Evolutionary conservation across 257 asterid species (phyloP), one percentile per base, ranked within the genome.

Genomic region (Rauvolfia tetraphylla): DNA sequence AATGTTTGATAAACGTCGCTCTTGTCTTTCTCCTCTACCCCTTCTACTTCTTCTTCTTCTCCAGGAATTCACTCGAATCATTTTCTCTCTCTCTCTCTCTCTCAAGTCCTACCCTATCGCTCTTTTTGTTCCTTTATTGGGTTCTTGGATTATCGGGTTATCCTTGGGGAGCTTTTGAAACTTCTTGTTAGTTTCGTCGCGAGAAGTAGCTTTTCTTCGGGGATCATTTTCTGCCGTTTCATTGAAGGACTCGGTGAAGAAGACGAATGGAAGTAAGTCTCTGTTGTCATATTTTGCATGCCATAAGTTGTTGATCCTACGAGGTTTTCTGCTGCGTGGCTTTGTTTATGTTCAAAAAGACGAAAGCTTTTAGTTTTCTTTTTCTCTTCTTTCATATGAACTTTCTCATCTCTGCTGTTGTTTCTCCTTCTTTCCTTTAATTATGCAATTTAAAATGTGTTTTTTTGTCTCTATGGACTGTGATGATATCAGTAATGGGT

Each of bases 1-100:
- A 81, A 78, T 81, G 81, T 76, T 81, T 68, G 81, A 75, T 81
- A 44, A 69, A 48, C 79, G 78, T 27, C 75, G 69, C 76, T 17
- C 75, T 73, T 72, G 17, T 27, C 68, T 68, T 22, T 44, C 58
- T 2, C 27, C 10, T 29, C 57, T 67, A n/a, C 72, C 48, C 61
- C 39, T 15, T 33, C 33, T 48, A 51, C 68, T 53, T 34, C 8
- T 25, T 49, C 68, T 9, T 27, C 49, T 23, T 46, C 33, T 67
- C 14, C 39, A 27, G 49, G 2, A 7, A 7, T 44, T 44, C 49
- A 44, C 49, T 67, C n/a, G n/a, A 9, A 39, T 33, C 68, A 41
- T 48, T 18, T 46, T 46, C 39, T 65, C 51, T 54, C 48, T 41
- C 46, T 48, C 70, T 14, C 53, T 76, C 49, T 36, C 46, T 25